phyloP scores from a whole-genome alignment of 441 rosid species.

The Daphne laureola region DNA sequence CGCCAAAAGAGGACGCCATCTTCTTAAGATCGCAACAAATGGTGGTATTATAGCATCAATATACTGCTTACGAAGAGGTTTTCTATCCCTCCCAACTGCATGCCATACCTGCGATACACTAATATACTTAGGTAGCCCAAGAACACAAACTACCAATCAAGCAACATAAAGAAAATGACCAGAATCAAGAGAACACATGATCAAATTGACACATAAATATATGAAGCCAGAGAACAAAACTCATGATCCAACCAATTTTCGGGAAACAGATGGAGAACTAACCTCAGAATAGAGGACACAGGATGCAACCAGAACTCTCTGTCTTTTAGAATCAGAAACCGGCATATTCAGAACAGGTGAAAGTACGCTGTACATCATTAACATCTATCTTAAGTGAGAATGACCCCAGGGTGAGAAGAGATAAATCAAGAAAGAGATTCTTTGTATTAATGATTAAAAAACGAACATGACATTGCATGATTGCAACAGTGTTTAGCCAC shows the following conservation, averaged over 20 bases:
- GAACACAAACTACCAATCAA: conserved; percentile 17
- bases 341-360: conserved; percentile 99
- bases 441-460: conserved; percentile 4
- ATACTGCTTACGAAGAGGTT: conserved; percentile 85
- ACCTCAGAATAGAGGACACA: conserved; percentile 99
- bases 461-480: neutral
- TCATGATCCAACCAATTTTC: conserved; percentile 1
- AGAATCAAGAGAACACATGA: conserved; percentile 10
- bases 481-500: neutral
- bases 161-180: conserved; percentile 17
- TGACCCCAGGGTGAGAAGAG: conserved; percentile 2
- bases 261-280: conserved; percentile 29
- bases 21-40: conserved; percentile 91
- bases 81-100: conserved; percentile 85
- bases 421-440: neutral
- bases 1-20: conserved; percentile 98
- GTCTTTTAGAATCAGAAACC: conserved; percentile 95
- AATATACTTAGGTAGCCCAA: conserved; percentile 18
- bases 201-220: conserved; percentile 13
- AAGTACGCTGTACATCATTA: conserved; percentile 65
- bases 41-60: conserved; percentile 95
- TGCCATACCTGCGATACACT: conserved; percentile 76
- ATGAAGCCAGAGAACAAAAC: conserved; percentile 14
- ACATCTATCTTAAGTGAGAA: conserved; percentile 13
- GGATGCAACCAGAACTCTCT: conserved; percentile 94